Percentiles rank a stretch among this genome's conserved stretches.
phyloP scores from a whole-genome alignment of 768 basidiomycete species.

The Crepidotus variabilis region DNA sequence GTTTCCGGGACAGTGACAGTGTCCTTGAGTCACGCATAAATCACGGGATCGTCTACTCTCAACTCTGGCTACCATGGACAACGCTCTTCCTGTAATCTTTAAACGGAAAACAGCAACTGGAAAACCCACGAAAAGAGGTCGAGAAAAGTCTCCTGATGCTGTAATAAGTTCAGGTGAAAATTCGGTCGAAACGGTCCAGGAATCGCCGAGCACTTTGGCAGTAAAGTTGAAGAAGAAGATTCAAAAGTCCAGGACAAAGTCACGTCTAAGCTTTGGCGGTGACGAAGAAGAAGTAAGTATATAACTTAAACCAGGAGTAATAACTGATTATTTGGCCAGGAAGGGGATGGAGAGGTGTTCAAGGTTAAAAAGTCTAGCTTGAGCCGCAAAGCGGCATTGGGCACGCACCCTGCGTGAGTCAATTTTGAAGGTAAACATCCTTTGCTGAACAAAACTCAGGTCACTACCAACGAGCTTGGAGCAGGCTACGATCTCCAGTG shows the following conservation, averaged over 20 bases:
- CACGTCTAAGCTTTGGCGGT: conserved; percentile 76
- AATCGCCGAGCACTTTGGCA: conserved; percentile 59
- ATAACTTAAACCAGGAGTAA: conserved; percentile 6
- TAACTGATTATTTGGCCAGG: conserved; percentile 38
- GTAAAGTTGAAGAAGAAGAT: conserved; percentile 69
- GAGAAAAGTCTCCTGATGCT: conserved; percentile 39
- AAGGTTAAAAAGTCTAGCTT: conserved; percentile 79
- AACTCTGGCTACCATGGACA: conserved; percentile 25
- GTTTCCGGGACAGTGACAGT: conserved; percentile 21
- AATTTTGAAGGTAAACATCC: conserved; percentile 6
- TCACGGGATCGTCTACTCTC: conserved; percentile 1
- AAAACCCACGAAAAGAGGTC: conserved; percentile 26
- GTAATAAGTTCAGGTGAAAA: conserved; percentile 8
- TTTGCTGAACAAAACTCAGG: conserved; percentile 20
- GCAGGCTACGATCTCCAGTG: conserved; percentile 50
- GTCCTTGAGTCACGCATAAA: conserved; percentile 31
- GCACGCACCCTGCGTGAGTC: conserved; percentile 47
- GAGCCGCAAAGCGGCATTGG: conserved; percentile 60
- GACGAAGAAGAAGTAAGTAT: conserved; percentile 55
- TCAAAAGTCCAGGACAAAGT: conserved; percentile 62
- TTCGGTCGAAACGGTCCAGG: conserved; percentile 29
- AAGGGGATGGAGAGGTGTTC: conserved; percentile 61
- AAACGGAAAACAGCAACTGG: conserved; percentile 29
- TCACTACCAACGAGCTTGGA: conserved; percentile 48
- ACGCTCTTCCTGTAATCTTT: conserved; percentile 46